Conservation (phyloP, 495 filamentous ascomycete species). For the Beverwykella pulmonaria region DNA sequence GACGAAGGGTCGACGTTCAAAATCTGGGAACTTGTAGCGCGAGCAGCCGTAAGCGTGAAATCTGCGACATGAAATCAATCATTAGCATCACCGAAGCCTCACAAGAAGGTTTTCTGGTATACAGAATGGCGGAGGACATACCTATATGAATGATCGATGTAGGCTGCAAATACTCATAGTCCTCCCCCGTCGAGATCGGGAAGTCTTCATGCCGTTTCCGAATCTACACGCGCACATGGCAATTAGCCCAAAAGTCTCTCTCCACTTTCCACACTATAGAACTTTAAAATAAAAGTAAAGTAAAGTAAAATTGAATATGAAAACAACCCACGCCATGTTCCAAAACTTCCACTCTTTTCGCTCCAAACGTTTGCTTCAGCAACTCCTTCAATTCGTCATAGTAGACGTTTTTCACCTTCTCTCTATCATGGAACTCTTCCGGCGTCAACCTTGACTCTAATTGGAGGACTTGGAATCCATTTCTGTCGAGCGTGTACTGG, state of each 20-base stretch:
- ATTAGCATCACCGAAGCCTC: too few species aligned
- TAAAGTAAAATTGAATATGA: too few species aligned
- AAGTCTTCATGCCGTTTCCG: slow-evolving; percentile 14
- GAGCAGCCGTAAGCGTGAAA: too few species aligned
- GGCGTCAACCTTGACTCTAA: slow-evolving; percentile 2
- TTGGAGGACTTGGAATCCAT: slow-evolving; percentile 8
- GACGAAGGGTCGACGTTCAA: too few species aligned
- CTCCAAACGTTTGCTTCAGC: slow-evolving; percentile 4
- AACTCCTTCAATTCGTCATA: background rate
- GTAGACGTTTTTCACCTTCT: slow-evolving; percentile 15
- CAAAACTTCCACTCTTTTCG: slow-evolving; percentile 10
- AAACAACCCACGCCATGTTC: slow-evolving; percentile 23
- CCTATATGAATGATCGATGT: slow-evolving; percentile 15
- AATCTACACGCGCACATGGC: too few species aligned
- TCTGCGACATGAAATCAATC: too few species aligned
- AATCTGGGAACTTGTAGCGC: too few species aligned
- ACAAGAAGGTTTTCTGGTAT: too few species aligned
- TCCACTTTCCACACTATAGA: too few species aligned
- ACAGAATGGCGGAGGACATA: too few species aligned
- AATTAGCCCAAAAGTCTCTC: too few species aligned
- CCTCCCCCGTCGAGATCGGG: slow-evolving; percentile 16
- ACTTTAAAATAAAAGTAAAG: too few species aligned
- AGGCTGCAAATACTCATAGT: slow-evolving; percentile 17
- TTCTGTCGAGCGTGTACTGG: background rate
- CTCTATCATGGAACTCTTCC: slow-evolving; percentile 14